Conservation (phyloP, 208 protist genomes). For the Strigomonas culicis region DNA sequence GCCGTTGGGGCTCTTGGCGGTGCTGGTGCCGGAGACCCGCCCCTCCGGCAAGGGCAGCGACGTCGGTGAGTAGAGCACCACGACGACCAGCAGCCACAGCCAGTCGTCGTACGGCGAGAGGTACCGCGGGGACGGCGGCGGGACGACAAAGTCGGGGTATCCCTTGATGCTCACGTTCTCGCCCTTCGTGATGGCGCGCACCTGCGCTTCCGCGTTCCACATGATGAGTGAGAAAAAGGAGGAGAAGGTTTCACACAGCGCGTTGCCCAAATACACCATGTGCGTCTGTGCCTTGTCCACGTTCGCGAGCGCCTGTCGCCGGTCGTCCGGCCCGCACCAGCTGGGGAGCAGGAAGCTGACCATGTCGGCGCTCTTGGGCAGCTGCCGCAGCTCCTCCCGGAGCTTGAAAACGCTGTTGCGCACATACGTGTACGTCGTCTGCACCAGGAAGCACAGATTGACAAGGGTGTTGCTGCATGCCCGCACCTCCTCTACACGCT, state of each 20-base stretch:
- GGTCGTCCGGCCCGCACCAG: neutral
- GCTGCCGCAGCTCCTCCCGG: too few relatives aligned
- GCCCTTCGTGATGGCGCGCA: constrained; percentile 21
- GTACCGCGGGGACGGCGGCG: constrained; percentile 26
- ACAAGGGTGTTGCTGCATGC: constrained; percentile 20
- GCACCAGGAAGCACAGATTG: constrained; percentile 37
- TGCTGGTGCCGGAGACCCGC: too few relatives aligned
- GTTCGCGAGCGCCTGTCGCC: constrained; percentile 2
- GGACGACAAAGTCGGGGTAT: constrained; percentile 22
- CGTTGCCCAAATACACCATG: too few relatives aligned
- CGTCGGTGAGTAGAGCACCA: constrained; percentile 11
- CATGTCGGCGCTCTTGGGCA: too few relatives aligned
- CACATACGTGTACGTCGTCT: constrained; percentile 15
- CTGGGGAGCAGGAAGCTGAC: neutral
- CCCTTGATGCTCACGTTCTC: constrained; percentile 15
- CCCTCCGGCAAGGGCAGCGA: too few relatives aligned
- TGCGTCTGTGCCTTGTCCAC: neutral
- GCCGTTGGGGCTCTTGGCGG: too few relatives aligned
- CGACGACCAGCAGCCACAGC: constrained; percentile 37
- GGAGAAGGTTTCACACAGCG: neutral
- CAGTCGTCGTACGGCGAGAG: constrained; percentile 31
- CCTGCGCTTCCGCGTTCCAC: constrained; percentile 37
- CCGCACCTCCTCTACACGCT: neutral
- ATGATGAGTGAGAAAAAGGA: constrained; percentile 25
- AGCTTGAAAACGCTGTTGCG: too few relatives aligned